Conservation (phyloP, 805 yeast genomes). For the Ogataea sp. region DNA sequence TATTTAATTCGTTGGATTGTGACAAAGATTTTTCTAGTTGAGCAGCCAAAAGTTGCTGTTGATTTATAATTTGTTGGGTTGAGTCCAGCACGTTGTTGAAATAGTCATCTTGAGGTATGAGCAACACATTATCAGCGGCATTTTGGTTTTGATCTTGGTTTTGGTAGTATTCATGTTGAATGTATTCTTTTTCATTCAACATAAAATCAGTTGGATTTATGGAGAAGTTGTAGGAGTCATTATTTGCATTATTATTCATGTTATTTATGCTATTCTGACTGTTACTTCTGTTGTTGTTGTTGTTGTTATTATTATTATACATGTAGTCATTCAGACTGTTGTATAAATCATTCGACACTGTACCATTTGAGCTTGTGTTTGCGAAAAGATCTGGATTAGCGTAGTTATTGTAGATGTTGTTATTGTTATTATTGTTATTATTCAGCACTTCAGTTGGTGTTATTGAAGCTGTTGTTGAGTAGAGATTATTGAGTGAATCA, state of each 20-base stretch:
- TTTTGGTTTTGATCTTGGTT: neutral
- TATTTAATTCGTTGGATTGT: slow-evolving; percentile 24
- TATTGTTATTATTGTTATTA: neutral
- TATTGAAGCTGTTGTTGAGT: slow-evolving; percentile 4
- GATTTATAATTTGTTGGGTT: too few relatives aligned
- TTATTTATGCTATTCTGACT: neutral
- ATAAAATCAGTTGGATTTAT: slow-evolving; percentile 1
- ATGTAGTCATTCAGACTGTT: neutral
- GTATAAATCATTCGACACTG: too few relatives aligned
- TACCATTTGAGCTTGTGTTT: slow-evolving; percentile 11
- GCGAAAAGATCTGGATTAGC: slow-evolving; percentile 21
- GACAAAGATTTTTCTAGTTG: slow-evolving; percentile 16
- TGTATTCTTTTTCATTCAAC: neutral
- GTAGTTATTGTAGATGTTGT: slow-evolving; percentile 17
- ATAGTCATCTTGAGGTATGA: slow-evolving; percentile 23
- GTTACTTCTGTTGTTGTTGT: neutral
- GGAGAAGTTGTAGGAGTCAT: too few relatives aligned
- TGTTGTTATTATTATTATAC: neutral
- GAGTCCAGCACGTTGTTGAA: too few relatives aligned
- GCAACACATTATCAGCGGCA: neutral
- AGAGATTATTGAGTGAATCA: slow-evolving; percentile 1
- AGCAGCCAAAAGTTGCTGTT: slow-evolving; percentile 17
- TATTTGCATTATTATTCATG: neutral
- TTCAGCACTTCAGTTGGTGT: slow-evolving; percentile 1
- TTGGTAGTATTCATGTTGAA: neutral